Base-by-base conservation (phyloP, 805 yeast species). In the Scheffersomyces lignosus region DNA sequence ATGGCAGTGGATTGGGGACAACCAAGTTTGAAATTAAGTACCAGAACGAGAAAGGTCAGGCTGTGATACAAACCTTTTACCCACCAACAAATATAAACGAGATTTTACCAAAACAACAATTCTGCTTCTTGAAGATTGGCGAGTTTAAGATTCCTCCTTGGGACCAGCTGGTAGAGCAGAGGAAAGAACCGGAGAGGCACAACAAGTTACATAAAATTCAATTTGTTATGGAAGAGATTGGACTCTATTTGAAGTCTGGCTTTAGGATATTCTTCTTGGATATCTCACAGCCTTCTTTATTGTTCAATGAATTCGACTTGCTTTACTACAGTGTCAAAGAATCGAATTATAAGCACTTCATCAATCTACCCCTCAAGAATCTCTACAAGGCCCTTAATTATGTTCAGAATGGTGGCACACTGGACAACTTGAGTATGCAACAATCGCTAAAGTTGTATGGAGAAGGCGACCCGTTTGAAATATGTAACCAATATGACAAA, bases 1-100 rank as follows among this genome's bases (percentile, higher is more conserved):
- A 73, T 41, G 77, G 76, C 1, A 60, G 66, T 35, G 85, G 85
- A 0, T 54, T 80, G 18, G 83, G 83, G 2, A 78, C 83, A 12
- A 75, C 80, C 13, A 70, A 71, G 45, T 79, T 80, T 45, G 75
- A 70, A 45, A 61, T 79, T 5, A 49, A 52, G 14, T 63, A 63
- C 38, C 41, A 56, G 22, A 51, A 56, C 17, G 52, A 52, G 2
- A 44, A 54, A 2, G 58, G 58, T 6, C 48, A 58, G 12, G 51
- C 49, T 15, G 42, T 63, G 2, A 41, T 47, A 16, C 60, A 71
- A 34, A 64, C 70, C 1, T 77, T 71, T 40, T 78, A 71, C 47
- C 81, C 84, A 1, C 80, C 85, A 0, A 64, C 76, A 0, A 73
- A 76, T 45, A 73, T 81, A 29, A 71, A 71, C 34, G 84, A 80